Evolutionary conservation across 257 asterid species (phyloP), one percentile per base, ranked within the genome.

Genomic region (Primulina huaijiensis): DNA sequence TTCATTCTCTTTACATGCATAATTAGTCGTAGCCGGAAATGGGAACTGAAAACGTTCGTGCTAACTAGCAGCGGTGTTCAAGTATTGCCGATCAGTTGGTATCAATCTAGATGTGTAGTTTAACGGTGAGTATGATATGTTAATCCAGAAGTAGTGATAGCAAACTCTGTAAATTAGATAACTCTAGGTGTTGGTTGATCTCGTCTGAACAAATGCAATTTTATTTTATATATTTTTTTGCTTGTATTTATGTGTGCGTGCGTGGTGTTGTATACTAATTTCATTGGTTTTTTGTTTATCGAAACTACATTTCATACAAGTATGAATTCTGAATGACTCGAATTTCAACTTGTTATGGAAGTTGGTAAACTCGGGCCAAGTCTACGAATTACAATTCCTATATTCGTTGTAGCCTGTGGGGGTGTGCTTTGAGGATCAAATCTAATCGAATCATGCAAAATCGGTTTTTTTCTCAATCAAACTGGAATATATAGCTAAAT

Each of bases 91-190:
- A 40, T 38, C 16, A 46, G 56, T 46, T 46, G 4, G 56, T 6
- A 43, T 71, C 63, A 53, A 50, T 69, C 46, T 75, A 62, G 74
- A 33, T 61, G 61, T 60, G 57, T 77, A 76, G 77, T 20, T n/a
- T 60, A 30, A 65, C 61, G 27, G 50, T 19, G 25, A 25, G 68
- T 67, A 43, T 59, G 29, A 27, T 11, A 5, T 60, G 55, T 68
- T 68, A 72, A 73, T 77, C 43, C 65, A 10, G 16, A 60, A 14
- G 40, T 62, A 70, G 66, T 53, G 77, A 55, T 59, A 66, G 73
- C 9, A 23, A 58, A 56, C 57, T 68, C 60, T 72, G 83, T 79
- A 75, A 19, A 79, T 79, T 75, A 21, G n/a, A n/a, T n/a, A n/a
- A n/a, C n/a, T n/a, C n/a, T n/a, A n/a, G n/a, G n/a, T n/a, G n/a